A percentile compares a stretch with the other conserved stretches of the same genome.
Conservation (phyloP, 305 asterid genomes). For the Lippia alba region DNA sequence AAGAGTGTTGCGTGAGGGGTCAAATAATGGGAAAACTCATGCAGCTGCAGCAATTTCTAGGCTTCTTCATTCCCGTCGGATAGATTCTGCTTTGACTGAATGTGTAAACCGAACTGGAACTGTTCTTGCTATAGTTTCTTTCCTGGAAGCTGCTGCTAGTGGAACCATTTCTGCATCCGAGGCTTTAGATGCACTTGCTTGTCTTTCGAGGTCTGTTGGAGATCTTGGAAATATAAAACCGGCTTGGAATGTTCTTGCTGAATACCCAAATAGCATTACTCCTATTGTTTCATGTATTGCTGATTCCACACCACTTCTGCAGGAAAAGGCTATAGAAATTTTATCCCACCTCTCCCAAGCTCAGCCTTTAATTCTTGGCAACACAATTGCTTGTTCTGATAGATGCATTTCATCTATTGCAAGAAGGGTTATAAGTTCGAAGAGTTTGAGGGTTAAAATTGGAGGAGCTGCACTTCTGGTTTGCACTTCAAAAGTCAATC, state of each 20-base stretch:
- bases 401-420: constrained; percentile 86
- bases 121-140: constrained; percentile 88
- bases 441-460: constrained; percentile 67
- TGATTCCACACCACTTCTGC: constrained; percentile 75
- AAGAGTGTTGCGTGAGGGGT: constrained; percentile 85
- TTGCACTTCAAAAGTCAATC: constrained; percentile 81
- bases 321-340: constrained; percentile 90
- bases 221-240: constrained; percentile 70
- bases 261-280: constrained; percentile 73
- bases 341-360: constrained; percentile 77
- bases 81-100: constrained; percentile 69
- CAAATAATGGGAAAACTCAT: constrained; percentile 72
- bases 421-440: constrained; percentile 71
- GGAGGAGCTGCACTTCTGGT: constrained; percentile 98
- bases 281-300: constrained; percentile 91
- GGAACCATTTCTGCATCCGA: constrained; percentile 76
- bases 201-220: constrained; percentile 69
- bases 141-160: constrained; percentile 77
- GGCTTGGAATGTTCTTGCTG: constrained; percentile 96
- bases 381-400: constrained; percentile 62
- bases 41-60: constrained; percentile 97
- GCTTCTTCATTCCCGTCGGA: constrained; percentile 71
- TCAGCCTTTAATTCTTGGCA: constrained; percentile 82
- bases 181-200: constrained; percentile 88
- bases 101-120: constrained; percentile 90